Percentiles rank a stretch among this genome's conserved stretches.
Conservation (phyloP, 1,139 yeast genomes). For the Entelexis sorbosivorans region DNA sequence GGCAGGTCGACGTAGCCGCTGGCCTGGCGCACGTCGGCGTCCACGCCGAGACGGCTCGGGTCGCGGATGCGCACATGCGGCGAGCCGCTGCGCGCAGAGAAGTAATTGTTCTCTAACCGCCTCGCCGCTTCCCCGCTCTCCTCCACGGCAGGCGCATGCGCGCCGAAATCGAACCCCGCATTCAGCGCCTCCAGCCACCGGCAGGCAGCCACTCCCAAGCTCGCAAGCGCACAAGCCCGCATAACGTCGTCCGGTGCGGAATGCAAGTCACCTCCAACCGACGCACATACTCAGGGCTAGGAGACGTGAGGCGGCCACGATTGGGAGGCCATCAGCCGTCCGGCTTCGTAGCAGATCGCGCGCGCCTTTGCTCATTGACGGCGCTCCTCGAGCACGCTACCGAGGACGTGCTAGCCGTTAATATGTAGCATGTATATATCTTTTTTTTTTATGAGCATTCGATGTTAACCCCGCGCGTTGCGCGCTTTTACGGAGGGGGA, state of each 20-base stretch:
- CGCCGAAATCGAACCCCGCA: neutral
- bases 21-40: constrained; percentile 58
- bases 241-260: neutral
- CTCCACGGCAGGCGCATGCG: neutral
- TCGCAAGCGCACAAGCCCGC: neutral
- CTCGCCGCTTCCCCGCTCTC: neutral
- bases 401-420: too few relatives aligned
- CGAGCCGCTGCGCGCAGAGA: neutral
- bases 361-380: neutral
- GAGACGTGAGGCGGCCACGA: neutral
- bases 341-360: neutral
- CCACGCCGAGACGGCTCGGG: constrained; percentile 8
- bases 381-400: too few relatives aligned
- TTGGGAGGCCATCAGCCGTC: neutral
- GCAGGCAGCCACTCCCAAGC: neutral
- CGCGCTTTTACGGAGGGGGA: too few relatives aligned
- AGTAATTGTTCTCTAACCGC: neutral
- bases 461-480: too few relatives aligned
- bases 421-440: too few relatives aligned
- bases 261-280: neutral
- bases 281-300: neutral
- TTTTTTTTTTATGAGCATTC: too few relatives aligned
- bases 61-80: constrained; percentile 9
- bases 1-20: constrained; percentile 75
- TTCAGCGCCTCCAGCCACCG: neutral